A percentile compares a stretch with the other conserved stretches of the same genome.
Conservation (phyloP, 371 early-diverging fungal species). For the Entomophthora muscae region DNA sequence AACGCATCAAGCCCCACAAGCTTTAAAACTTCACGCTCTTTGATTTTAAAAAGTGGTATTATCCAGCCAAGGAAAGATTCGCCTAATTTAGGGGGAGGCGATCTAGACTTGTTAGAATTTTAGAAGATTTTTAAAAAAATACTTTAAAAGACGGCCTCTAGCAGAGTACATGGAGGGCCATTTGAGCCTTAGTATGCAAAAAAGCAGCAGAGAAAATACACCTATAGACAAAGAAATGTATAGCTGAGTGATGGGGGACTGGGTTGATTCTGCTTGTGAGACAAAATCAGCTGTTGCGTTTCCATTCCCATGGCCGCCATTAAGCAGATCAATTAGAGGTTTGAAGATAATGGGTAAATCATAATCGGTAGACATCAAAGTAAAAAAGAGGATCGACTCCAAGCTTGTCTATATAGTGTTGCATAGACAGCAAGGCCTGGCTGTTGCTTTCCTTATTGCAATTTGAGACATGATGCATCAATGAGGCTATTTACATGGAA, state of each 20-base stretch:
- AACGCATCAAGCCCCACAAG: conserved; percentile 40
- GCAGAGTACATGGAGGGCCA: neutral
- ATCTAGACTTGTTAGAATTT: neutral
- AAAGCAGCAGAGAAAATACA: neutral
- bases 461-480: too few relatives aligned
- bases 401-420: too few relatives aligned
- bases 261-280: neutral
- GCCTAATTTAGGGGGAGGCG: conserved; percentile 1
- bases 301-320: neutral
- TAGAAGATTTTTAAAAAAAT: neutral
- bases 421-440: too few relatives aligned
- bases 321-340: neutral
- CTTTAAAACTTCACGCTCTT: neutral
- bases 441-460: too few relatives aligned
- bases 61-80: conserved; percentile 6
- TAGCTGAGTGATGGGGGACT: neutral
- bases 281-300: neutral
- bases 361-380: too few relatives aligned
- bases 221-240: neutral
- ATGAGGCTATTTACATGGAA: too few relatives aligned
- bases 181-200: neutral
- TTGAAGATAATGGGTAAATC: neutral
- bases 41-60: neutral
- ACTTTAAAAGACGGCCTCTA: neutral
- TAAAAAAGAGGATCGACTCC: too few relatives aligned